A percentile compares a stretch with the other conserved stretches of the same genome.
Conservation (phyloP, 805 yeast genomes). For the Candida arabinofermentans region DNA sequence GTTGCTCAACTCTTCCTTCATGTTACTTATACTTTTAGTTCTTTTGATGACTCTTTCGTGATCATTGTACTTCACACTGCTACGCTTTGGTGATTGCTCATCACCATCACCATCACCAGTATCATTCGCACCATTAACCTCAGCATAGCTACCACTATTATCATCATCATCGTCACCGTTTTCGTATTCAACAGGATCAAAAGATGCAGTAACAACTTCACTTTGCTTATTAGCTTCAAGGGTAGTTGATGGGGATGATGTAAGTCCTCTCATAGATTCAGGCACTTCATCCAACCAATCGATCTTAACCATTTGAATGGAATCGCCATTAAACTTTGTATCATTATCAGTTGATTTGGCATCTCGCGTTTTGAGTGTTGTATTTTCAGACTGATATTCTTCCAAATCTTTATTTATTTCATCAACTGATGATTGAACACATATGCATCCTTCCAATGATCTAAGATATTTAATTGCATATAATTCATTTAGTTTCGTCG, state of each 20-base stretch:
- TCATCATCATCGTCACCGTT: constrained; percentile 1
- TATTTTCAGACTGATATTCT: constrained; percentile 16
- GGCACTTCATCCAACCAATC: constrained; percentile 13
- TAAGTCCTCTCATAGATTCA: constrained; percentile 2
- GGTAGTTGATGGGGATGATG: not conserved
- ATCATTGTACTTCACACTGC: constrained; percentile 3
- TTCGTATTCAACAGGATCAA: not conserved
- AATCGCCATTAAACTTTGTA: not conserved
- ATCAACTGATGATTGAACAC: constrained; percentile 21
- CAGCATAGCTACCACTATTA: too few species aligned
- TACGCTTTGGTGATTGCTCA: constrained; percentile 18
- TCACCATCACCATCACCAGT: not conserved
- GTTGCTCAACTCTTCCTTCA: constrained; percentile 4
- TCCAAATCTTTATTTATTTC: constrained; percentile 18
- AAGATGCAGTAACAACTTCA: not conserved
- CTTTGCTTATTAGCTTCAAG: not conserved
- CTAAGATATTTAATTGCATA: constrained; percentile 24
- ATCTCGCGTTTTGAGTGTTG: constrained; percentile 1
- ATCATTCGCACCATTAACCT: too few species aligned
- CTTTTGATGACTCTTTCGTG: constrained; percentile 14
- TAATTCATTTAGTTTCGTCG: constrained; percentile 7
- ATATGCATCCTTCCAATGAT: constrained; percentile 20
- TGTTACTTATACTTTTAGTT: constrained; percentile 14
- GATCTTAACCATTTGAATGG: constrained; percentile 17
- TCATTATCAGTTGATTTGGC: not conserved